Evolutionary conservation across 2,329 filamentous ascomycete genomes (phyloP).

Genomic region (Beauveria varroae): DNA sequence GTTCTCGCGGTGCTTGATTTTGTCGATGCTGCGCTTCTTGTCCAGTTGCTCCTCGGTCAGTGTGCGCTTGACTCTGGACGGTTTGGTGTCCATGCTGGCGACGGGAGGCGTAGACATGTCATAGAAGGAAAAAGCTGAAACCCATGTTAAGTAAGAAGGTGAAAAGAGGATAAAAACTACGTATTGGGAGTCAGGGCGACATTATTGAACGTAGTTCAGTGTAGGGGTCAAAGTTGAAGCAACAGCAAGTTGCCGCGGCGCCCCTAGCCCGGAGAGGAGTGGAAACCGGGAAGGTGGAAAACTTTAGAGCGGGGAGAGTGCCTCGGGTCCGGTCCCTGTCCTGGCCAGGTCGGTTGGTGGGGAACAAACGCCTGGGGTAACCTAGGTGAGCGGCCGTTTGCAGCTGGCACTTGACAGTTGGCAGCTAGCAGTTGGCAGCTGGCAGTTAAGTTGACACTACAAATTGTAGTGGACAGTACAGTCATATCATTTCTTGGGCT

Average conservation of each 20-base stretch:
- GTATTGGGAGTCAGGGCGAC: too few species aligned
- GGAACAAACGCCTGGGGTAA: neutral
- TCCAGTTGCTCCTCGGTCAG: slow-evolving; percentile 18
- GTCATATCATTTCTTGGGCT: neutral
- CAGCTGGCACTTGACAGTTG: neutral
- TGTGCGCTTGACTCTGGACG: slow-evolving; percentile 12
- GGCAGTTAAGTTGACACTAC: neutral
- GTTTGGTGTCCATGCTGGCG: neutral
- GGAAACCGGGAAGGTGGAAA: too few species aligned
- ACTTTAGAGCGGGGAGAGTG: too few species aligned
- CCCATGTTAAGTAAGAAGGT: too few species aligned
- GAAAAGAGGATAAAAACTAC: too few species aligned
- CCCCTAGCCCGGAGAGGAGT: too few species aligned
- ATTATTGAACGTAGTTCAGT: too few species aligned
- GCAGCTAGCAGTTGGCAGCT: neutral
- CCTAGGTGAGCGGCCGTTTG: neutral
- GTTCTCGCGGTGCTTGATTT: slow-evolving; percentile 20
- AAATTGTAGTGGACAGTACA: neutral
- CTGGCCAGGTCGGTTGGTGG: neutral
- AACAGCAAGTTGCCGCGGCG: too few species aligned
- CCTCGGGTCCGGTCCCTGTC: too few species aligned
- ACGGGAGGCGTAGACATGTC: neutral
- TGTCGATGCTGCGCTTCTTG: slow-evolving; percentile 20
- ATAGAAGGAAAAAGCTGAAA: neutral
- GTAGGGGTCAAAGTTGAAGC: too few species aligned